These are phyloP conservation scores for Cryptococcus maquisensis DNA, from an alignment of 1,284 basidiomycete genomes.

Conservation along the genomic window DNA sequence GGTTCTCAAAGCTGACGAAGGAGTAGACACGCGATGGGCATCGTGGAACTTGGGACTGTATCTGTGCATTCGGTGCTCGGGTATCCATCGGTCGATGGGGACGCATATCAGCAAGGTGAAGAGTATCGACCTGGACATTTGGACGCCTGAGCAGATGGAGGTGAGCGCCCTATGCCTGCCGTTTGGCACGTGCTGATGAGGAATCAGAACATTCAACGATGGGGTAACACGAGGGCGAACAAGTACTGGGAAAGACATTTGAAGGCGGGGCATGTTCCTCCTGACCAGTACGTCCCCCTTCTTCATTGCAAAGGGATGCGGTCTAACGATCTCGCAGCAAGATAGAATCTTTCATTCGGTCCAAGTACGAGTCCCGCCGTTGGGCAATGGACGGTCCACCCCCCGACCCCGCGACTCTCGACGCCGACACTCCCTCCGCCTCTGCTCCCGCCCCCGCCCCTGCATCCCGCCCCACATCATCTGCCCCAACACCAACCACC, in stretches of 20 bases:
- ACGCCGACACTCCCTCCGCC: conserved; percentile 47
- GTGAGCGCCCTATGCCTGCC: conserved; percentile 52
- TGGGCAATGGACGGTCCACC: conserved; percentile 89
- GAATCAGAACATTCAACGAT: conserved; percentile 68
- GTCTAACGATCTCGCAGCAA: conserved; percentile 59
- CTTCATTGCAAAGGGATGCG: neutral
- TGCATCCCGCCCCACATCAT: conserved; percentile 4
- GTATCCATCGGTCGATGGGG: conserved; percentile 95
- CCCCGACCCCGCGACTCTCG: conserved; percentile 72
- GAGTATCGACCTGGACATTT: conserved; percentile 94
- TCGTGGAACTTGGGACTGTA: conserved; percentile 97
- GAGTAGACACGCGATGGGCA: conserved; percentile 89
- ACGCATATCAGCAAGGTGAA: conserved; percentile 97
- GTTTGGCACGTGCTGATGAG: neutral
- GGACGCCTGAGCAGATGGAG: conserved; percentile 97
- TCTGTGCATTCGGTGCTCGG: conserved; percentile 96
- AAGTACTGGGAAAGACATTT: conserved; percentile 97
- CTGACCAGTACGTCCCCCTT: conserved; percentile 74
- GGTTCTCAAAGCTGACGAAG: too few relatives aligned
- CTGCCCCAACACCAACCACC: conserved; percentile 21
- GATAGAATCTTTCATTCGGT: conserved; percentile 96
- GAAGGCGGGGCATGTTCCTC: conserved; percentile 84
- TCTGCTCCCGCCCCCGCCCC: neutral
- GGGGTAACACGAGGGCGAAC: conserved; percentile 91
- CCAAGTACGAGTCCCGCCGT: conserved; percentile 88